Evolutionary conservation across 23 red algal species (phyloP).

Genomic region (Chondrus crispus): DNA sequence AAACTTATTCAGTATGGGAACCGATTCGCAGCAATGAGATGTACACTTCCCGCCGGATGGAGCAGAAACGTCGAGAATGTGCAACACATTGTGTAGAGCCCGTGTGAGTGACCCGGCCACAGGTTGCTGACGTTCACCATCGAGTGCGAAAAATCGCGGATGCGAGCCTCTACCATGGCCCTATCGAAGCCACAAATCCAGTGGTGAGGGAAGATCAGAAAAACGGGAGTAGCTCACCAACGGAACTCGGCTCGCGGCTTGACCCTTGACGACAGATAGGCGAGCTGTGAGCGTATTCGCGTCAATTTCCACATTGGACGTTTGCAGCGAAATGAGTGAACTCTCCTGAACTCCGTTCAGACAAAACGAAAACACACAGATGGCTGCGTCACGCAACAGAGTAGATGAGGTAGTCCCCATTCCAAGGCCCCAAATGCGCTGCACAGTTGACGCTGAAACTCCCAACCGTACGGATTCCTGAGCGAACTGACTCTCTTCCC

Average conservation of each 20-base stretch:
- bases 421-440: not conserved
- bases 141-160: not conserved
- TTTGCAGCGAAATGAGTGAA: not conserved
- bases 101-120: not conserved
- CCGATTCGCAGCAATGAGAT: slow-evolving; percentile 21
- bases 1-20: slow-evolving; percentile 4
- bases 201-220: not conserved
- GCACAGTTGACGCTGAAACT: not conserved
- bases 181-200: slow-evolving; percentile 9
- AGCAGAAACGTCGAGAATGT: not conserved
- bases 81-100: not conserved
- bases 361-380: not conserved
- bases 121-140: not conserved
- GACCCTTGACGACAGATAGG: not conserved
- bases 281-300: not conserved
- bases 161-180: not conserved
- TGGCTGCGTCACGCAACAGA: not conserved
- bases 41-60: not conserved
- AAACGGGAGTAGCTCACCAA: not conserved
- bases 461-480: not conserved
- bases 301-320: not conserved
- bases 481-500: not conserved
- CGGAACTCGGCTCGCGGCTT: not conserved
- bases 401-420: not conserved
- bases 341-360: slow-evolving; percentile 4